phyloP scores from a whole-genome alignment of 306 rosid species.

The Ormosia semicastrata region DNA sequence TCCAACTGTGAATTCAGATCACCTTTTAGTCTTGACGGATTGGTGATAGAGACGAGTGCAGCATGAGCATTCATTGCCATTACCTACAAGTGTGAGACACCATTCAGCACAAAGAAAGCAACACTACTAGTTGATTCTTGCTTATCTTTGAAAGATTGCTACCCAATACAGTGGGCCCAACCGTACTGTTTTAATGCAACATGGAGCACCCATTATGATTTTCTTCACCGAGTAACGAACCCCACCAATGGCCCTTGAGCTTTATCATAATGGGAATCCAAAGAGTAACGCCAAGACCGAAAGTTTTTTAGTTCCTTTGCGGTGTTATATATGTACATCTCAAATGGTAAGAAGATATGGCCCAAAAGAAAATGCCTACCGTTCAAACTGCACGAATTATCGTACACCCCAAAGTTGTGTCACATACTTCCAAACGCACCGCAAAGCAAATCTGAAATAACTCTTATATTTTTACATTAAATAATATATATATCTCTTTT shows the following conservation, averaged over 20 bases:
- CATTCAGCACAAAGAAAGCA: conserved; percentile 40
- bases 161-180: conserved; percentile 39
- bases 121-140: conserved; percentile 32
- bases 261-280: conserved; percentile 46
- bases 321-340: background rate
- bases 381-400: conserved; percentile 24
- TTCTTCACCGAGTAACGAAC: conserved; percentile 18
- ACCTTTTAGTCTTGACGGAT: background rate
- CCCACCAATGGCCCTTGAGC: conserved; percentile 41
- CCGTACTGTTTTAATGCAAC: conserved; percentile 34
- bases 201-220: conserved; percentile 44
- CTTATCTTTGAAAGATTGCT: conserved; percentile 33
- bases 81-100: conserved; percentile 31
- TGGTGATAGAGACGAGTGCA: conserved; percentile 25
- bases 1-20: conserved; percentile 1
- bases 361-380: conserved; percentile 25
- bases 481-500: no score
- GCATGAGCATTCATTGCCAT: conserved; percentile 28
- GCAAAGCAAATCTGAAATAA: background rate
- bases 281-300: conserved; percentile 40
- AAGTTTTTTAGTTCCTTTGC: conserved; percentile 14
- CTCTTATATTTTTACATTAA: no score
- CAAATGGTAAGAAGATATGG: conserved; percentile 26
- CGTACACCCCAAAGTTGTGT: background rate
- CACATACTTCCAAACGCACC: conserved; percentile 23